Evolutionary conservation across 2,329 filamentous ascomycete species (phyloP), one percentile per base, ranked within the genome.

Genomic region (Aspergillus glaucus): DNA sequence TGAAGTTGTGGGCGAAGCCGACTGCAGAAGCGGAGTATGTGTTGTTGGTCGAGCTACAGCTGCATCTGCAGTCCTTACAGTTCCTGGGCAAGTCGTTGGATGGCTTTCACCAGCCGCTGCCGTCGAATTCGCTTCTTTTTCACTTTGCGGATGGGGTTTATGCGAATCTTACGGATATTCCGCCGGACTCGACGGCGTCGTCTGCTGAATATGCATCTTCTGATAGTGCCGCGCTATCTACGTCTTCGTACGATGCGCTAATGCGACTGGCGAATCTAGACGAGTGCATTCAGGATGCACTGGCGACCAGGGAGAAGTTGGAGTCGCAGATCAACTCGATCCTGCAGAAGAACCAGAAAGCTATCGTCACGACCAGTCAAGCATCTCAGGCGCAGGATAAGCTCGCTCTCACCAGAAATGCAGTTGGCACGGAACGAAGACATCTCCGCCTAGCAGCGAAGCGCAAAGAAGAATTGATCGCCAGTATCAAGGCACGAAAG

Each of bases 211-310:
- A 17, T 26, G 22, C 41, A 3, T 8, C 24, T 15, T 66, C 59
- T 45, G 72, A 79, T 21, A 67, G 76, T 1, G 57, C 73, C 2
- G 64, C 79, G 0, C 72, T 79, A n/a, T 63, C 79, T 0, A 90
- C 86, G 0, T 90, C 89, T 0, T 90, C 90, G 0, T 96, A 95
- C 66, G 90, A 89, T 61, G 82, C 87, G 2, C 75, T 97, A 17
- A 92, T 96, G 84, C 85, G 87, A 51, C 76, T 97, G 9, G 85
- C 88, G 5, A 95, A 91, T 50, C 77, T 97, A 14, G 89, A 95
- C 54, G 88, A 87, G 63, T 95, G 90, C 47, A 88, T 96, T 21
- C 89, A 94, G 63, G 92, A 97, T 67, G 90, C 90, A 1, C 72
- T 95, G 8, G 80, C 84, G 1, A 94, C 88, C 0, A 82, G 87